Evolutionary conservation across 2,329 filamentous ascomycete species (phyloP), one percentile per base, ranked within the genome.

Genomic region (Paraphaeosphaeria minitans): DNA sequence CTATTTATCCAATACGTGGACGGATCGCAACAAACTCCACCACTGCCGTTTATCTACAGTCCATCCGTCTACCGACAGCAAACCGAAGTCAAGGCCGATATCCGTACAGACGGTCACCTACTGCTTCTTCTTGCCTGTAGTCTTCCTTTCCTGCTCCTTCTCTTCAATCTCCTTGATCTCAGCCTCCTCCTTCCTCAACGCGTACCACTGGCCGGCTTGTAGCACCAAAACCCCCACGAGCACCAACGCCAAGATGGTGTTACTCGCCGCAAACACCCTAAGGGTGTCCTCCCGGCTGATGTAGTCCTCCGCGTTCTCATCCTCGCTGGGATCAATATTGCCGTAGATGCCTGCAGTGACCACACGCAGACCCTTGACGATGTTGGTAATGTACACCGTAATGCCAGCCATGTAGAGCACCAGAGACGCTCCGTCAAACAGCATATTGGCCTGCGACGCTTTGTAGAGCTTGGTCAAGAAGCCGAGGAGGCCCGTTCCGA

Each of bases 161-260:
- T 77, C 79, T 77, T 88, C 85, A 63, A 89, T 83, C 74, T 87
- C 85, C 72, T 86, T 87, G 56, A 85, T 83, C 77, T 97, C 93
- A 75, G 93, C 90, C 71, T 84, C 84, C 78, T 98, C 93, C 81
- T 96, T 96, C 74, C 91, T 85, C 84, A 98, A 93, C 27, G 95
- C 95, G 80, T 99, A 99, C 95, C 94, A 98, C 84, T 98, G 92
- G 12, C 95, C 95, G 21, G 92, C 92, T 85, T 99, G 95, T 72
- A 99, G 80, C 35, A 97, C 91, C 65, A 99, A 77, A 10, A 99
- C 91, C 5, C 95, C 95, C 3, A 98, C 89, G 54, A 99, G 80
- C 31, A 99, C 92, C 46, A 99, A 84, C 37, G 94, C 95, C 57
- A 98, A 80, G 74, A 99, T 99, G 3, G 95, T 98, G 79, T 99